These are phyloP conservation scores for Pichia phayaonensis DNA, from an alignment of 805 yeast genomes.

Conservation along the genomic window DNA sequence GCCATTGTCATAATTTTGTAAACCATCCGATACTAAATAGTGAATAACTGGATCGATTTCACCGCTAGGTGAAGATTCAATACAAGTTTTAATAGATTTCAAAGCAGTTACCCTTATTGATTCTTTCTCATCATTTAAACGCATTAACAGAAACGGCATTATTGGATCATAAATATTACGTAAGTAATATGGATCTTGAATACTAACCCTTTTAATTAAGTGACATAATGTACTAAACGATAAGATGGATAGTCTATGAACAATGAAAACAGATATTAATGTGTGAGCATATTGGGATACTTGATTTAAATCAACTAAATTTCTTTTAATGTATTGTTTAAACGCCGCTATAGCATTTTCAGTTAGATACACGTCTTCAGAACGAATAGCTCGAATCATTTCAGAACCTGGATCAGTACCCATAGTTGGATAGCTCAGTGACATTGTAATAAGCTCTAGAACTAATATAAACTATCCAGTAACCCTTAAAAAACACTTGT, in stretches of 20 bases:
- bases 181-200: slow-evolving; percentile 44
- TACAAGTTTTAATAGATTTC: slow-evolving; percentile 45
- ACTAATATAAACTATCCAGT: too few relatives aligned
- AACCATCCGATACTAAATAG: slow-evolving; percentile 39
- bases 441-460: too few relatives aligned
- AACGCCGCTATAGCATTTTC: slow-evolving; percentile 28
- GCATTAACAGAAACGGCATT: slow-evolving; percentile 44
- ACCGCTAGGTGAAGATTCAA: slow-evolving; percentile 40
- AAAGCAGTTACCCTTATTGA: slow-evolving; percentile 37
- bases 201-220: slow-evolving; percentile 47
- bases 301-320: slow-evolving; percentile 40
- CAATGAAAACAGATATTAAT: slow-evolving; percentile 37
- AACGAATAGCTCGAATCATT: slow-evolving; percentile 20
- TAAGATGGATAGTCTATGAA: slow-evolving; percentile 32
- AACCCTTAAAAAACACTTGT: not conserved
- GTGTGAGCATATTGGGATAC: slow-evolving; percentile 47
- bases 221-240: slow-evolving; percentile 50
- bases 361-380: slow-evolving; percentile 14
- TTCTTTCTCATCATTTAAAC: slow-evolving; percentile 35
- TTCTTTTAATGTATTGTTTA: slow-evolving; percentile 49
- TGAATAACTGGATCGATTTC: slow-evolving; percentile 14
- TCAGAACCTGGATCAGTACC: slow-evolving; percentile 17
- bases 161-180: slow-evolving; percentile 36
- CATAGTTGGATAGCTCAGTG: slow-evolving; percentile 3
- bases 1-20: slow-evolving; percentile 35